phyloP scores from a whole-genome alignment of 352 stramenopile species.

The Globisporangium orthogonon region DNA sequence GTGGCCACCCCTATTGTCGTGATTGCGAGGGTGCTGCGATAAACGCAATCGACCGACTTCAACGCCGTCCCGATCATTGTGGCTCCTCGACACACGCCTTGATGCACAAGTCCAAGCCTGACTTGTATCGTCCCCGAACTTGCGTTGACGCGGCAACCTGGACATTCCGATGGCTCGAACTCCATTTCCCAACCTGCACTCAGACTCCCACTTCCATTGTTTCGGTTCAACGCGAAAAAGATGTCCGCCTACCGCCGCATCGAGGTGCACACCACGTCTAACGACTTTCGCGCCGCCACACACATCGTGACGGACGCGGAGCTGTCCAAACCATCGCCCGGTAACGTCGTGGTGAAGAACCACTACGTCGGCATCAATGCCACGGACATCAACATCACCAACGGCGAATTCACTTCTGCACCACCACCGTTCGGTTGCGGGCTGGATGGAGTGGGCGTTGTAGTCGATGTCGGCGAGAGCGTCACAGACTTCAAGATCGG shows the following conservation, averaged over 20 bases:
- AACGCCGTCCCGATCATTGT: not conserved
- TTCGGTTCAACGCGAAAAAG: not conserved
- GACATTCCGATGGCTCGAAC: not conserved
- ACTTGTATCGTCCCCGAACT: too few species aligned
- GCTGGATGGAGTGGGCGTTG: constrained; percentile 13
- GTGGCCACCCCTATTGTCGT: not conserved
- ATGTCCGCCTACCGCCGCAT: constrained; percentile 33
- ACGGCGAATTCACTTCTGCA: constrained; percentile 28
- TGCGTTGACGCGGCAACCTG: not conserved
- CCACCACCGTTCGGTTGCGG: constrained; percentile 33
- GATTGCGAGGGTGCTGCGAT: not conserved
- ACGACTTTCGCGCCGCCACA: constrained; percentile 34
- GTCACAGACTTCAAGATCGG: constrained; percentile 43
- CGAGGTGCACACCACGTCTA: constrained; percentile 37
- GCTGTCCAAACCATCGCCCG: constrained; percentile 16
- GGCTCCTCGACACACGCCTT: not conserved
- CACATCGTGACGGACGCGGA: constrained; percentile 23
- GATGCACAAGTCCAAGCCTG: not conserved
- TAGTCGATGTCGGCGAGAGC: constrained; percentile 27
- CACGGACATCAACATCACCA: constrained; percentile 55
- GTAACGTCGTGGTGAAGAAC: constrained; percentile 35
- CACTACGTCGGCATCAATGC: constrained; percentile 57
- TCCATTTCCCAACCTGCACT: not conserved
- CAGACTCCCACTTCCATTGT: not conserved
- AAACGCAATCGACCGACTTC: not conserved